phyloP scores from a whole-genome alignment of 2,329 filamentous ascomycete species.

The Hypoxylon sp. region DNA sequence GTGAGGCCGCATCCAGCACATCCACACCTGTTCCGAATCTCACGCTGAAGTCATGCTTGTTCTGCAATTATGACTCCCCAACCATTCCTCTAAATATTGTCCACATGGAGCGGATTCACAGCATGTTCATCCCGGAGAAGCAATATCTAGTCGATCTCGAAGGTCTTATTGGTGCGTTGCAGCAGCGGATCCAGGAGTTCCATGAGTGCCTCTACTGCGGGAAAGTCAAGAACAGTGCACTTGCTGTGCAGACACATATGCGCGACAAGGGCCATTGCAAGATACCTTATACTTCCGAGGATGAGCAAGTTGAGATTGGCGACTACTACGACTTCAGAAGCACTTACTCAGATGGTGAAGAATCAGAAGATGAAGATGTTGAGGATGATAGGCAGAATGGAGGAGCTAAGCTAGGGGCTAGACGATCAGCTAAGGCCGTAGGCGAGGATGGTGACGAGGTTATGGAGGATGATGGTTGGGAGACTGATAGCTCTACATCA shows the following conservation, averaged over 20 bases:
- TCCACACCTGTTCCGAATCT: slow-evolving; percentile 57
- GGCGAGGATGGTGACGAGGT: slow-evolving; percentile 68
- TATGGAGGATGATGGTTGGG: slow-evolving; percentile 85
- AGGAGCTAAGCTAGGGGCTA: slow-evolving; percentile 78
- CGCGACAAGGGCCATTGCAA: slow-evolving; percentile 96
- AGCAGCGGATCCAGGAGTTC: slow-evolving; percentile 82
- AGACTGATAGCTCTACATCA: slow-evolving; percentile 92
- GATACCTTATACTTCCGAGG: slow-evolving; percentile 90
- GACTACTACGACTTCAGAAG: slow-evolving; percentile 97
- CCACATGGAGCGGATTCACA: slow-evolving; percentile 94
- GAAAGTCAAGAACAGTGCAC: slow-evolving; percentile 81
- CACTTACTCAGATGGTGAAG: slow-evolving; percentile 88
- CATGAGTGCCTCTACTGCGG: slow-evolving; percentile 91
- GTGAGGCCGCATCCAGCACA: slow-evolving; percentile 60
- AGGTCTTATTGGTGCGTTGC: slow-evolving; percentile 82
- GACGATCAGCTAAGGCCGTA: slow-evolving; percentile 66
- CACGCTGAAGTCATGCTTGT: slow-evolving; percentile 76
- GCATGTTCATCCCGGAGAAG: slow-evolving; percentile 95
- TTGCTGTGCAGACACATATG: slow-evolving; percentile 95
- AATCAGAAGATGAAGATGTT: slow-evolving; percentile 67
- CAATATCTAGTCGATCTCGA: slow-evolving; percentile 85
- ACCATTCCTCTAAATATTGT: slow-evolving; percentile 80
- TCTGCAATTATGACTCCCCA: slow-evolving; percentile 90
- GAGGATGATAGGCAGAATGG: slow-evolving; percentile 65
- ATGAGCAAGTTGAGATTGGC: slow-evolving; percentile 92